These are phyloP conservation scores for Vanderwaltozyma polyspora DNA, from an alignment of 805 yeast genomes.

Conservation along the genomic window DNA sequence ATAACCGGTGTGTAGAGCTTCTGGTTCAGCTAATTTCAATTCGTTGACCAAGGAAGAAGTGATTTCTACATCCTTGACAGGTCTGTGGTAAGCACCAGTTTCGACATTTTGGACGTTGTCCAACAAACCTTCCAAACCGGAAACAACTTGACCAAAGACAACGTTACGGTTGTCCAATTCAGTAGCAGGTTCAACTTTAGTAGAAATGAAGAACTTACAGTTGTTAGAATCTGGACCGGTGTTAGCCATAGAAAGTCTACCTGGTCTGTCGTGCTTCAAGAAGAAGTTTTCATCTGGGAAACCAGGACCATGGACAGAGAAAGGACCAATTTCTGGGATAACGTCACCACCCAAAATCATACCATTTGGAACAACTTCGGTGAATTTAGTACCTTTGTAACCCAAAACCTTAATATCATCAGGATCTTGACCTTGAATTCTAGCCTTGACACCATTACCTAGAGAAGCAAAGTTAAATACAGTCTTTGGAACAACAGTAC, in stretches of 20 bases:
- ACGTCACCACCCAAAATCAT: constrained; percentile 89
- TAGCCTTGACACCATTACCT: constrained; percentile 33
- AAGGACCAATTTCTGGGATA: constrained; percentile 68
- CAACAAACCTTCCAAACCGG: constrained; percentile 50
- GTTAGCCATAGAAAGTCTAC: constrained; percentile 63
- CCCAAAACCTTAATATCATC: constrained; percentile 22
- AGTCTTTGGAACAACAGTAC: constrained; percentile 52
- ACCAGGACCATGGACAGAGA: constrained; percentile 63
- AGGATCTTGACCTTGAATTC: constrained; percentile 21
- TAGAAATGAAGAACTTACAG: constrained; percentile 60
- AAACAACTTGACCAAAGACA: constrained; percentile 66
- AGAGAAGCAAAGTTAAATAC: constrained; percentile 47
- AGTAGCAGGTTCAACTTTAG: constrained; percentile 32
- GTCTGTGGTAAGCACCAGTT: constrained; percentile 28
- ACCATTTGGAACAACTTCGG: constrained; percentile 59
- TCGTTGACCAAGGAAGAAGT: constrained; percentile 25
- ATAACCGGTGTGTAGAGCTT: constrained; percentile 15
- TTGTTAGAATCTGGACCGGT: constrained; percentile 59
- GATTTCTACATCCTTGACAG: constrained; percentile 35
- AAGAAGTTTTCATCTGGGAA: constrained; percentile 69
- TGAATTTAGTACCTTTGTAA: constrained; percentile 56
- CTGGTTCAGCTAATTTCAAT: constrained; percentile 12
- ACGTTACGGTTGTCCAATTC: constrained; percentile 57
- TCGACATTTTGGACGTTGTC: constrained; percentile 48
- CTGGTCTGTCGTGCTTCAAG: constrained; percentile 56